Base-by-base conservation (phyloP, 331 rosid genomes). In the Dryas integrifolia region DNA sequence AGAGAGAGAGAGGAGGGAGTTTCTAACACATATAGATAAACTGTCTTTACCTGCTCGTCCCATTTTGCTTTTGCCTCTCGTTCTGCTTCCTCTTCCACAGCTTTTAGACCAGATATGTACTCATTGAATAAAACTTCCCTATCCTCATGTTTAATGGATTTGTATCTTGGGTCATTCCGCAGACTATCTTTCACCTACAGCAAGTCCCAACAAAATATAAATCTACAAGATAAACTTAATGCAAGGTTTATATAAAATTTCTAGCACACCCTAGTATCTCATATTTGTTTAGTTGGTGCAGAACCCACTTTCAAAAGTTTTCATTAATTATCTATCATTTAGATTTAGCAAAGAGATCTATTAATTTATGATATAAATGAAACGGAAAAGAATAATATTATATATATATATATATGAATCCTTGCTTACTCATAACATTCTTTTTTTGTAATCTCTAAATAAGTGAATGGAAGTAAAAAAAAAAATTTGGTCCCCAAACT, bases 131-230 rank as follows among this genome's bases (percentile, higher is more conserved):
- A 72, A 66, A 76, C 69, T 59, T 95, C 98, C 78, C 97, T 89
- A 52, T 91, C 96, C 82, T 95, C 98, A 38, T 89, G 98, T 77
- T 82, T 85, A 70, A 89, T 88, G 74, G 92, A 81, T 85, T 74
- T 89, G 87, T 95, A 95, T 71, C 98, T 88, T 71, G 88, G 87
- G 57, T 95, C 98, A 70, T 86, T 85, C 79, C 96, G 85, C 62
- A 95, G 77, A 82, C 82, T 87, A 59, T 95, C 96, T 79, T 91
- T 95, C 70, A 95, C 92, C 98, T 95, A 77, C 63, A 82, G 26
- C 62, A 81, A 68, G 11, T 58, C 70, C 72, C 48, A 58, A 69
- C 69, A 82, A 30, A 72, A 30, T 65, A 7, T 15, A 13, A 49
- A 21, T 1, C 10, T 30, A 43, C 5, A 55, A 50, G 12, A 55